Base-by-base conservation (phyloP, 495 filamentous ascomycete genomes). In the Pyronema omphalodes region DNA sequence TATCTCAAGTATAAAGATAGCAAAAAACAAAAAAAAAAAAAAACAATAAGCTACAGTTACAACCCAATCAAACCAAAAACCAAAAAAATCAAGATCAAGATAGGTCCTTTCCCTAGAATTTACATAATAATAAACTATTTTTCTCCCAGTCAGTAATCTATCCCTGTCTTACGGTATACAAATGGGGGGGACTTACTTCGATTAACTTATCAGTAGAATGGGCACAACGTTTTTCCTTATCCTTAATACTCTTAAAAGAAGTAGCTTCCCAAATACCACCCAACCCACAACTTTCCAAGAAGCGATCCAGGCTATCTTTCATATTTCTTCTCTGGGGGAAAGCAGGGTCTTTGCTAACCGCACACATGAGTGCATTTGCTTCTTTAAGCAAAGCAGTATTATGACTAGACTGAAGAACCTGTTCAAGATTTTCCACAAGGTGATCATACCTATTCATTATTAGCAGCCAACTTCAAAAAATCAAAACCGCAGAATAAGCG, bases 81-180 rank as follows among this genome's bases (percentile, higher is more conserved):
- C 64, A 62, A 60, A 62, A 65, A 60, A 68, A 60, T 58, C 56
- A 58, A 60, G 64, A 55, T 51, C 55, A 44, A 56, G 57, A 60
- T 67, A 67, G 67, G 68, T 68, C 1, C 47, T 9, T 34, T 52
- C 35, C 11, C 1, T 33, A 29, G 23, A 29, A 29, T 29, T 29
- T 52, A 52, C 50, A 52, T 52, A 18, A 52, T 52, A 34, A 52
- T 52, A 43, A 52, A 40, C 50, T 52, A 35, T n/a, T n/a, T n/a
- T n/a, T n/a, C n/a, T n/a, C n/a, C 12, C 15, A 34, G 23, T 51
- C 9, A 9, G 23, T n/a, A 23, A 36, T 51, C 29, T 17, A 15
- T 12, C 5, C 48, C 4, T 5, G 35, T 15, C 7, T 9, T 7
- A 17, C 43, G 43, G 47, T 50, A 29, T 9, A 19, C 44, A 50